These are phyloP conservation scores for Rhizophagus sp. DNA, from an alignment of 192 early-diverging fungal species.

Conservation along the genomic window DNA sequence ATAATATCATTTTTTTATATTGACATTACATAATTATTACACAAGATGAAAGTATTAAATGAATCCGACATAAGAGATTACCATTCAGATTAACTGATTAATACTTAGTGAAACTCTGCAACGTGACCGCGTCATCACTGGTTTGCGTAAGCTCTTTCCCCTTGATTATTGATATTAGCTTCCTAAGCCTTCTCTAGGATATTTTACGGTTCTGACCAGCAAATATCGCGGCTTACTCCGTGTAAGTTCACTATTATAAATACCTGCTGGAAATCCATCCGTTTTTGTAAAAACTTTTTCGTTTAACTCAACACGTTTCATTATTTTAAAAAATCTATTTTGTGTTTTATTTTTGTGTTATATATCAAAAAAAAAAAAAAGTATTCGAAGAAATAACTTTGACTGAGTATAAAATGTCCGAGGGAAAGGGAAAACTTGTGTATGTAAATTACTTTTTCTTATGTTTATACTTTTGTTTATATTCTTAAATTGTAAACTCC, in stretches of 20 bases:
- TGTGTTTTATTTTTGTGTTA: too few species aligned
- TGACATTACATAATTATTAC: background rate
- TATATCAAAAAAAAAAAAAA: background rate
- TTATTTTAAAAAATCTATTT: too few species aligned
- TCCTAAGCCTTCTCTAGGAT: slow-evolving; percentile 6
- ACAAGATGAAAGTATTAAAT: background rate
- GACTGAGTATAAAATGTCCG: slow-evolving; percentile 10
- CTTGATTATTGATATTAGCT: background rate
- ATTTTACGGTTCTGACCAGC: background rate
- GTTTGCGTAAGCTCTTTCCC: slow-evolving; percentile 15
- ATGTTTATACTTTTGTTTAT: background rate
- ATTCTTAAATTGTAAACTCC: background rate
- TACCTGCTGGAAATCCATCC: background rate
- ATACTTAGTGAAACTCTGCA: slow-evolving; percentile 2
- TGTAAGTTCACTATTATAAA: slow-evolving; percentile 9
- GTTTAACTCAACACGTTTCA: background rate
- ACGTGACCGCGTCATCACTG: slow-evolving; percentile 16
- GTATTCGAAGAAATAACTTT: background rate
- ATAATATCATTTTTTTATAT: too few species aligned
- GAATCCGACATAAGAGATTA: background rate
- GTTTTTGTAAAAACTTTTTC: background rate
- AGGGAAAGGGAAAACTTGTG: slow-evolving; percentile 1
- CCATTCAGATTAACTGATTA: background rate
- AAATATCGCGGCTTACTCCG: background rate
- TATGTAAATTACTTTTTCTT: background rate